Evolutionary conservation across 2,329 filamentous ascomycete species (phyloP), one percentile per base, ranked within the genome.

Genomic region (Drechmeria coniospora): DNA sequence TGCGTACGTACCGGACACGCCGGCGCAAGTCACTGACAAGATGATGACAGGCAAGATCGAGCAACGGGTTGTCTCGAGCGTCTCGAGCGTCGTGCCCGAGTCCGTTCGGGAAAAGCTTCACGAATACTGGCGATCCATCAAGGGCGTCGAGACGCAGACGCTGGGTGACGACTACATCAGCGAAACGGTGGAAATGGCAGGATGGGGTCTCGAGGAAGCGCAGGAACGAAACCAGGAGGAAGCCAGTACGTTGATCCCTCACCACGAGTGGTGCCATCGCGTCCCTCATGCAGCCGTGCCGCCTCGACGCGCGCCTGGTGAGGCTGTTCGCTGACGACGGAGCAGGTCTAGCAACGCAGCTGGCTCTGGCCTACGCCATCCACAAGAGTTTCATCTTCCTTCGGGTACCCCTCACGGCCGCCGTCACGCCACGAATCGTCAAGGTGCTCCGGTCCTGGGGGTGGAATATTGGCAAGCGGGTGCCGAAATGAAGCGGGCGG

Each of bases 321-420:
- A n/a, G n/a, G n/a, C n/a, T n/a, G n/a, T n/a, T n/a, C n/a, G 31
- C 41, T 49, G 40, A 50, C 38, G 27, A 25, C n/a, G 21, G 26
- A 21, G 16, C 36, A 76, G 71, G 71, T 41, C 51, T 77, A 19
- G 70, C 64, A 28, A 95, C 90, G 7, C 84, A 94, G 49, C 61
- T 98, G 17, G 84, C 82, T 11, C 67, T 98, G 26, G 90, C 90
- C 9, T 98, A 98, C 47, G 87, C 87, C 16, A 82, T 98, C 32
- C 90, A 98, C 64, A 98, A 98, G 59, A 92, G 80, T 42, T 83
- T 95, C 53, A 94, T 98, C 45, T 93, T 98, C 53, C 54, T 95
- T 39, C 73, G 90, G n/a, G 83, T 98, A 8, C 90, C 90, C 7
- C 57, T 95, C 37, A 90, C 90, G 1, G 84, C 82, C 9, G 87